These are phyloP conservation scores for Arthrocladium fulminans DNA, from an alignment of 2,329 filamentous ascomycete species.

Conservation along the genomic window DNA sequence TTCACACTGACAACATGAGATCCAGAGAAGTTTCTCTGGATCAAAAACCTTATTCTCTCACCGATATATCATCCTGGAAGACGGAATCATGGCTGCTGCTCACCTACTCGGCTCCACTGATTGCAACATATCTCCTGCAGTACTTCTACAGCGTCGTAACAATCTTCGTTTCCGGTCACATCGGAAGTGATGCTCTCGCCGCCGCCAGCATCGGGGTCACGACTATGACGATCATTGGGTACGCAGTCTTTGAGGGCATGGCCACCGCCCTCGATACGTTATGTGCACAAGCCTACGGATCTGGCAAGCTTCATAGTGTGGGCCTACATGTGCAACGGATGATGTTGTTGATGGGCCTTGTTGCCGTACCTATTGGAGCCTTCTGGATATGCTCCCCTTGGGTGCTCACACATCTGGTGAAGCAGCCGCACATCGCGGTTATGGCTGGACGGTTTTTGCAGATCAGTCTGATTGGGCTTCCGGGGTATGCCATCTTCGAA, in stretches of 20 bases:
- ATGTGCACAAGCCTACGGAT: conserved; percentile 76
- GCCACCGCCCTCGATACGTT: conserved; percentile 74
- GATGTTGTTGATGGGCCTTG: conserved; percentile 57
- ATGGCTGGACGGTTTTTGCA: conserved; percentile 60
- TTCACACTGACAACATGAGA: not conserved
- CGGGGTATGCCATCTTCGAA: conserved; percentile 61
- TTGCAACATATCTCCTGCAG: conserved; percentile 59
- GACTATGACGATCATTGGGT: conserved; percentile 61
- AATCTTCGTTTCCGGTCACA: conserved; percentile 60
- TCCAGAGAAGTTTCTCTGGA: not conserved
- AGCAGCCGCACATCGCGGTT: conserved; percentile 53
- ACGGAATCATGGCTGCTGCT: conserved; percentile 9
- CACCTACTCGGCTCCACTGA: conserved; percentile 42
- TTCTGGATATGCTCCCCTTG: conserved; percentile 55
- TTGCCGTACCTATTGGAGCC: conserved; percentile 55
- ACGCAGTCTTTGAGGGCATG: conserved; percentile 61
- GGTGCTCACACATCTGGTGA: conserved; percentile 53
- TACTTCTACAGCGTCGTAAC: conserved; percentile 63
- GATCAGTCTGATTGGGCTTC: conserved; percentile 56
- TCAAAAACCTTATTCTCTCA: not conserved
- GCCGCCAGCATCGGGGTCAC: conserved; percentile 57
- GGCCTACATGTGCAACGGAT: conserved; percentile 64
- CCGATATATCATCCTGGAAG: conserved; percentile 10
- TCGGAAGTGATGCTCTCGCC: conserved; percentile 54
- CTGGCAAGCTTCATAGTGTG: conserved; percentile 69